A percentile compares a stretch with the other conserved stretches of the same genome.
Evolutionary conservation across 495 filamentous ascomycete genomes (phyloP).

Genomic region (Pseudoneurospora amorphoporcata): DNA sequence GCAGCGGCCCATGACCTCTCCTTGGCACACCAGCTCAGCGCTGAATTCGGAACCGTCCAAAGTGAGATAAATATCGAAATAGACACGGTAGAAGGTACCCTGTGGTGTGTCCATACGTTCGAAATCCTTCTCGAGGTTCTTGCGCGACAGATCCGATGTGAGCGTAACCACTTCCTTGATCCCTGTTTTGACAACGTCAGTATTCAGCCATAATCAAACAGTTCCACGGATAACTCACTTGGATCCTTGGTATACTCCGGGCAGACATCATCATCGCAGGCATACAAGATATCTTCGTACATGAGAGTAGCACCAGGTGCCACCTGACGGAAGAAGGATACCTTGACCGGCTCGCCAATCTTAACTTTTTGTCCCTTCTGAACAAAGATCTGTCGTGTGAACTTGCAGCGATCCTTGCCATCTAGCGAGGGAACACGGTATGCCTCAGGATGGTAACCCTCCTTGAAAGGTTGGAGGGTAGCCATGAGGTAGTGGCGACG

Average conservation of each 20-base stretch:
- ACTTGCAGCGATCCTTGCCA: constrained; percentile 97
- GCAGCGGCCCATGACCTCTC: constrained; percentile 97
- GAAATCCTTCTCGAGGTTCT: constrained; percentile 98
- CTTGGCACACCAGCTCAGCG: constrained; percentile 94
- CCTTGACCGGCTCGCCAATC: constrained; percentile 98
- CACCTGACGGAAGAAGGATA: constrained; percentile 96
- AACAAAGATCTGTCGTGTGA: constrained; percentile 96
- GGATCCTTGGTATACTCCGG: constrained; percentile 99
- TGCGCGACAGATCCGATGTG: constrained; percentile 90
- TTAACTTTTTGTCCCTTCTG: constrained; percentile 98
- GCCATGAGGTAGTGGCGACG: constrained; percentile 98
- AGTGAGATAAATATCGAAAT: constrained; percentile 76
- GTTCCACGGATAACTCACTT: constrained; percentile 52
- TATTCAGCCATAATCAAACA: not conserved
- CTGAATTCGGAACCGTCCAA: constrained; percentile 97
- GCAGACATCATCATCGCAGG: constrained; percentile 95
- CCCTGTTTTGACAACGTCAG: constrained; percentile 46
- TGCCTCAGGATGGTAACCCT: constrained; percentile 94
- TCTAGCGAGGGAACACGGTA: constrained; percentile 95
- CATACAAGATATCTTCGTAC: constrained; percentile 98
- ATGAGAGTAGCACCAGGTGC: constrained; percentile 95
- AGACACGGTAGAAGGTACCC: constrained; percentile 91
- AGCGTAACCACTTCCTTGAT: constrained; percentile 99
- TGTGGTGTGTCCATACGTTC: constrained; percentile 99
- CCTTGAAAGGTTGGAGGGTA: constrained; percentile 96